A percentile compares a stretch with the other conserved stretches of the same genome.
Evolutionary conservation across 2,329 filamentous ascomycete genomes (phyloP).

Genomic region (Colletotrichum limetticola): DNA sequence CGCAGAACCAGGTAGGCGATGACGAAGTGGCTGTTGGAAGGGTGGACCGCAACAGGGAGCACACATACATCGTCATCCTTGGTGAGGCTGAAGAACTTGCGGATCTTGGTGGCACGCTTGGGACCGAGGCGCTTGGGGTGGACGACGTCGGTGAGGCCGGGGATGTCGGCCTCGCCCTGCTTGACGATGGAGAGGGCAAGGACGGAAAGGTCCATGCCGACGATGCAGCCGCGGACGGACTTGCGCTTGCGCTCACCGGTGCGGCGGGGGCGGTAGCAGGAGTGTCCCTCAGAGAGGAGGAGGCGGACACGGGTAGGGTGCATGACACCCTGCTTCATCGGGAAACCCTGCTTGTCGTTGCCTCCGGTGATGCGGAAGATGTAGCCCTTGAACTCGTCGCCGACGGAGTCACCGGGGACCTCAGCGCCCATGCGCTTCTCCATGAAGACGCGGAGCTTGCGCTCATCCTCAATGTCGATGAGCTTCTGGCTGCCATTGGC

Average conservation of each 20-base stretch:
- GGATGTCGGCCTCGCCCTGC: conserved; percentile 94
- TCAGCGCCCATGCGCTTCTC: conserved; percentile 97
- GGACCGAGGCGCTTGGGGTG: conserved; percentile 99
- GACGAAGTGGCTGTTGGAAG: conserved; percentile 63
- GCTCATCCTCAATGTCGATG: conserved; percentile 99
- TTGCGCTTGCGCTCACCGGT: conserved; percentile 99
- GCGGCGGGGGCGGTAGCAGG: conserved; percentile 98
- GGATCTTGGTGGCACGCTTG: conserved; percentile 99
- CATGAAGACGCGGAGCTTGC: conserved; percentile 98
- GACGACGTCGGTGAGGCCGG: conserved; percentile 96
- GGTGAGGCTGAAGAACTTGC: conserved; percentile 99
- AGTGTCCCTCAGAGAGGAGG: conserved; percentile 95
- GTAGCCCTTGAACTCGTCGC: conserved; percentile 99
- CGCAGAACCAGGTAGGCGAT: conserved; percentile 75
- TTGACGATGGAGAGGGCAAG: conserved; percentile 96
- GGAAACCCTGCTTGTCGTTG: conserved; percentile 99
- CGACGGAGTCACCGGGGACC: conserved; percentile 92
- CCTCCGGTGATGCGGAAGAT: conserved; percentile 99
- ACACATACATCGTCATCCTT: conserved; percentile 99
- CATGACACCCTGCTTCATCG: conserved; percentile 99
- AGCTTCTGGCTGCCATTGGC: conserved; percentile 99
- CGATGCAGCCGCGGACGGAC: conserved; percentile 98
- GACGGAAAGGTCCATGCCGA: conserved; percentile 94
- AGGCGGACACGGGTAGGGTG: conserved; percentile 98
- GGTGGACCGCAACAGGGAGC: conserved; percentile 49